A percentile compares a stretch with the other conserved stretches of the same genome.
These are phyloP conservation scores for Hamigera avellanea DNA, from an alignment of 495 filamentous ascomycete species.

Conservation along the genomic window DNA sequence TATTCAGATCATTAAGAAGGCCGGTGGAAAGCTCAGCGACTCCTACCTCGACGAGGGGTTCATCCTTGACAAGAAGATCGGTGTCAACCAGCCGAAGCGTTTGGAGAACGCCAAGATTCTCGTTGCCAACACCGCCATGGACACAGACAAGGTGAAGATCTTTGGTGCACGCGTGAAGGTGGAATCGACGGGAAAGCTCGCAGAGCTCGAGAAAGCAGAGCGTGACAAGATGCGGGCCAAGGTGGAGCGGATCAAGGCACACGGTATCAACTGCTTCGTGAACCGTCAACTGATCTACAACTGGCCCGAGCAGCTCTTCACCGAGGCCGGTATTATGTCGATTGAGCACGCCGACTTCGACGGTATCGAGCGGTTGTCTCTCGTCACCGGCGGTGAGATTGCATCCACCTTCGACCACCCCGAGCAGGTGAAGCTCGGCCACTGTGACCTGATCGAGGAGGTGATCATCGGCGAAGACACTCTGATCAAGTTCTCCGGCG, in stretches of 20 bases:
- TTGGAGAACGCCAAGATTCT: conserved; percentile 97
- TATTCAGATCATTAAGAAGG: conserved; percentile 99
- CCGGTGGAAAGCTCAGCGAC: conserved; percentile 90
- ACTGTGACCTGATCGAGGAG: conserved; percentile 94
- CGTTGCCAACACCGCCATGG: conserved; percentile 96
- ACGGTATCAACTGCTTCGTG: conserved; percentile 99
- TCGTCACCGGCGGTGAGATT: conserved; percentile 96
- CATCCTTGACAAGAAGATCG: conserved; percentile 97
- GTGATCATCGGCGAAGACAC: conserved; percentile 97
- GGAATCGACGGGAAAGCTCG: conserved; percentile 86
- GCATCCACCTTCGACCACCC: conserved; percentile 97
- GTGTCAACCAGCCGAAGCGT: conserved; percentile 95
- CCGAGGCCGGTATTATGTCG: conserved; percentile 92
- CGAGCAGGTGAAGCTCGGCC: conserved; percentile 88
- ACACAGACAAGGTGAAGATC: conserved; percentile 99
- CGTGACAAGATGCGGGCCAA: conserved; percentile 98
- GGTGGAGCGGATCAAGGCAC: conserved; percentile 96
- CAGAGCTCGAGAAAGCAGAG: conserved; percentile 94
- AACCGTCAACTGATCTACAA: conserved; percentile 99
- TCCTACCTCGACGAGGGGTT: conserved; percentile 97
- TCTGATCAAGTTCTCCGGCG: conserved; percentile 92
- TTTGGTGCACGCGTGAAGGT: conserved; percentile 93
- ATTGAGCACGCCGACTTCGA: conserved; percentile 99
- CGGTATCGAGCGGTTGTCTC: conserved; percentile 85
- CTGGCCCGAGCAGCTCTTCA: conserved; percentile 98